These are phyloP conservation scores for Pyrus communis DNA, from an alignment of 306 rosid species.

Conservation along the genomic window DNA sequence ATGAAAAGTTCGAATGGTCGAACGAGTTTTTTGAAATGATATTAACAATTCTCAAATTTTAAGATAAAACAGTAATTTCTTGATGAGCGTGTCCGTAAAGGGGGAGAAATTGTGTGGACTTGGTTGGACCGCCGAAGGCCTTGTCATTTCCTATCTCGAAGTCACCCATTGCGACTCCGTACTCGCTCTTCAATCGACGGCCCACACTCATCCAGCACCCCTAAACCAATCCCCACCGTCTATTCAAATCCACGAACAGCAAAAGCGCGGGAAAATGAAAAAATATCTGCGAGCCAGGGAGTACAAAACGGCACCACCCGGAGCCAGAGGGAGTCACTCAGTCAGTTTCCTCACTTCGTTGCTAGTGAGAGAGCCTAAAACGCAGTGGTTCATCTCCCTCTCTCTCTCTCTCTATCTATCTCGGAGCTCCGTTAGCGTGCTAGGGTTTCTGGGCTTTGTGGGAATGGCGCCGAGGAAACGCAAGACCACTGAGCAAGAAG, in stretches of 20 bases:
- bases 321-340: not conserved
- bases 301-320: not conserved
- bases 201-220: not conserved
- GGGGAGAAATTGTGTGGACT: not conserved
- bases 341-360: not conserved
- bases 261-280: conserved; percentile 25
- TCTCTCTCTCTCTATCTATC: not conserved
- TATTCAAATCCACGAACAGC: not conserved
- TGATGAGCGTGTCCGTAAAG: not conserved
- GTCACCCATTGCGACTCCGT: not conserved
- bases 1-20: rapidly evolving
- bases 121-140: not conserved
- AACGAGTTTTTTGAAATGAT: too few species aligned
- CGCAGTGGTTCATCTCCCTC: not conserved
- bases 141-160: not conserved
- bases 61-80: not conserved
- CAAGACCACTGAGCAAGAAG: not conserved
- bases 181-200: not conserved
- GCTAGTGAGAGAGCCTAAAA: not conserved
- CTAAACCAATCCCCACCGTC: conserved; percentile 15
- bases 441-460: not conserved
- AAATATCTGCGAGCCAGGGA: not conserved
- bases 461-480: conserved; percentile 44
- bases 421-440: not conserved
- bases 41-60: too few species aligned